A percentile compares a stretch with the other conserved stretches of the same genome.
These are phyloP conservation scores for Polyplosphaeria fusca DNA, from an alignment of 495 filamentous ascomycete species.

Conservation along the genomic window DNA sequence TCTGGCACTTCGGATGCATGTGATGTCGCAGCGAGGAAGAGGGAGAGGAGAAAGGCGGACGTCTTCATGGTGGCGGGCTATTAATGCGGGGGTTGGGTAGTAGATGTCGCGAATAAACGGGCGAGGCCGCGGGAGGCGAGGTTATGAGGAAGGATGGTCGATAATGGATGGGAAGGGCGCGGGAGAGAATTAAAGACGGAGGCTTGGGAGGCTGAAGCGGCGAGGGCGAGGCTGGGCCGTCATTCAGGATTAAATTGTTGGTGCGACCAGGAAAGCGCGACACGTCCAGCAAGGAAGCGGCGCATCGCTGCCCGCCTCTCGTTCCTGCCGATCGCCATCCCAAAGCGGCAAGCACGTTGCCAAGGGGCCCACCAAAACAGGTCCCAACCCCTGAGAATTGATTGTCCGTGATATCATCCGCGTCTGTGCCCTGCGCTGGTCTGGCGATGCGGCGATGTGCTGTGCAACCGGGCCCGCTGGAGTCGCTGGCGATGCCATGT, in stretches of 20 bases:
- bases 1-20: slow-evolving; percentile 12
- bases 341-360: not conserved
- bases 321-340: not conserved
- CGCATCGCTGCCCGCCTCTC: not conserved
- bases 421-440: not conserved
- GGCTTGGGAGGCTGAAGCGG: not conserved
- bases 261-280: no score
- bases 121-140: no score
- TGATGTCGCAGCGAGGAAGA: slow-evolving; percentile 12
- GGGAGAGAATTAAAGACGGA: not conserved
- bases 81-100: not conserved
- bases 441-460: not conserved
- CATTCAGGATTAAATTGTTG: not conserved
- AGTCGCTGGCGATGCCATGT: no score
- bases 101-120: not conserved
- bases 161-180: not conserved
- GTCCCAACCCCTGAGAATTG: not conserved
- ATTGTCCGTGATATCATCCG: not conserved
- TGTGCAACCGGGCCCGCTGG: no score
- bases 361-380: not conserved
- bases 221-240: not conserved
- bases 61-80: slow-evolving; percentile 11
- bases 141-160: not conserved
- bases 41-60: not conserved
- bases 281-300: not conserved